Conservation (phyloP, 352 stramenopile species). For the Phytophthora ramorum region DNA sequence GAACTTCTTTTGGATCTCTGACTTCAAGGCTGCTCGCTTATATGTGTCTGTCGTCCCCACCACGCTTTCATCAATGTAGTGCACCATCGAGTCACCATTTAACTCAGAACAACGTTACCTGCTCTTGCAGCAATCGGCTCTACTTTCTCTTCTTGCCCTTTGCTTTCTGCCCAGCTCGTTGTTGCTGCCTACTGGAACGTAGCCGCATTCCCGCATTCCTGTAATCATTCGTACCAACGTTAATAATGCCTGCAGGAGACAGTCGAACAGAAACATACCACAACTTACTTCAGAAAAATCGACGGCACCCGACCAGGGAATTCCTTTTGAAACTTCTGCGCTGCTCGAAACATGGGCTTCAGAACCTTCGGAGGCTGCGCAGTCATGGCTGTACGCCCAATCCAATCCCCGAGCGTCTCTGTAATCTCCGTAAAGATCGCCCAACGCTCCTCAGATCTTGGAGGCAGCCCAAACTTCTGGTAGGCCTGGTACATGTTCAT, state of each 20-base stretch:
- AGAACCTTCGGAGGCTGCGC: not conserved
- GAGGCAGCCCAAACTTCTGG: not conserved
- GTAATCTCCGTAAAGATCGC: not conserved
- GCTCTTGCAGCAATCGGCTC: not conserved
- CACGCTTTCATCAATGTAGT: no score
- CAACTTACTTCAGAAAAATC: not conserved
- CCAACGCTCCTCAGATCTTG: not conserved
- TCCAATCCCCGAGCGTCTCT: slow-evolving; percentile 1
- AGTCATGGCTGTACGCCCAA: not conserved
- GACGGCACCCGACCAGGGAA: not conserved
- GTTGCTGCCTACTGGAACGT: not conserved
- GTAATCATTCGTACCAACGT: not conserved
- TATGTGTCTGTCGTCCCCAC: no score
- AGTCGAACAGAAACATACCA: not conserved
- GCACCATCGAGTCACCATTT: no score
- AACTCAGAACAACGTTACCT: not conserved
- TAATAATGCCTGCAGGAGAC: not conserved
- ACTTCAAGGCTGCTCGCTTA: no score
- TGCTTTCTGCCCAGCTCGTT: not conserved
- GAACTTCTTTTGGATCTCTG: no score
- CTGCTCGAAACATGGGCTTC: not conserved
- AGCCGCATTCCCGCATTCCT: not conserved
- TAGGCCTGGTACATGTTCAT: not conserved
- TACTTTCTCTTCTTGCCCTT: not conserved
- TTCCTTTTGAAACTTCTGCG: not conserved